Conservation (phyloP, 2,329 filamentous ascomycete species). For the Talaromyces sp. region DNA sequence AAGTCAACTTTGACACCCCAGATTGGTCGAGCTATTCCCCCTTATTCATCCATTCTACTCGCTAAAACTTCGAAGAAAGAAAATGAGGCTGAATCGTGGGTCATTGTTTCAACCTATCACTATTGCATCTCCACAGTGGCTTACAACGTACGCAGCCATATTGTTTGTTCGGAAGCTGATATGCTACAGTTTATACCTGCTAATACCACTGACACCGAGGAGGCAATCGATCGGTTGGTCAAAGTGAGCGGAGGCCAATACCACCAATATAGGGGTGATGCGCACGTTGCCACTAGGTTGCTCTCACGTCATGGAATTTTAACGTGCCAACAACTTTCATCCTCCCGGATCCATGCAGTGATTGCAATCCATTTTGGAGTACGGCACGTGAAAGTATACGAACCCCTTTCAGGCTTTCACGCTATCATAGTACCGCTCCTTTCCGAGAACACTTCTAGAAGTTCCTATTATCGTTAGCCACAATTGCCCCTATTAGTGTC, state of each 20-base stretch:
- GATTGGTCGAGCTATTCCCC: neutral
- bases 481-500: neutral
- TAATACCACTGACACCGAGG: neutral
- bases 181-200: neutral
- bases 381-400: neutral
- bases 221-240: neutral
- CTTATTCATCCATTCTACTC: neutral
- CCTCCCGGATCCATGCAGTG: too few species aligned
- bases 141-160: neutral
- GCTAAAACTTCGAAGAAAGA: neutral
- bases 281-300: neutral
- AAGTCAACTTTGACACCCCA: neutral
- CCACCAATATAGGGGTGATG: neutral
- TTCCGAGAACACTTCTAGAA: neutral
- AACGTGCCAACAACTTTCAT: too few species aligned
- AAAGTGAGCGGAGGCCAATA: neutral
- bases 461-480: neutral
- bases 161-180: neutral
- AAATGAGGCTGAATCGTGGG: constrained; percentile 4
- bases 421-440: neutral
- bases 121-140: neutral
- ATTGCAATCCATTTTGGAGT: neutral
- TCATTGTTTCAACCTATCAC: neutral
- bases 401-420: neutral
- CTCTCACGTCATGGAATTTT: too few species aligned